phyloP scores from a whole-genome alignment of 2,329 filamentous ascomycete genomes.

The Plectosphaerella plurivora region DNA sequence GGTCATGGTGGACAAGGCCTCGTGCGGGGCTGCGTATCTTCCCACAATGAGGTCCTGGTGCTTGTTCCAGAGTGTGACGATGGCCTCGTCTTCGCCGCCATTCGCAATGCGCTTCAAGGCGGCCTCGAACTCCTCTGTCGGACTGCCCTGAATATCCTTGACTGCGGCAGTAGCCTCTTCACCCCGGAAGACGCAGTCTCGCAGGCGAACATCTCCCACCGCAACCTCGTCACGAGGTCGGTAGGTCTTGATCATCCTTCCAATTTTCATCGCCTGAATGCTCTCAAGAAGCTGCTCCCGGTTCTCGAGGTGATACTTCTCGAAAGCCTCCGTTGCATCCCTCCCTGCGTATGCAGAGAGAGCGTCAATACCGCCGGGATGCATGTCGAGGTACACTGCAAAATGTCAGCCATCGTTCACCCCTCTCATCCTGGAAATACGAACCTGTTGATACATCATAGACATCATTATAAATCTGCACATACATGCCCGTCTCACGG shows the following conservation, averaged over 20 bases:
- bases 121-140: too few species aligned
- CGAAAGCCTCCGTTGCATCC: constrained; percentile 7
- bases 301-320: constrained; percentile 1
- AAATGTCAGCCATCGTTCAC: background rate
- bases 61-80: background rate
- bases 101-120: too few species aligned
- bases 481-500: constrained; percentile 4
- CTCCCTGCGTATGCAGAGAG: constrained; percentile 4
- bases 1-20: background rate
- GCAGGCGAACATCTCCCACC: background rate
- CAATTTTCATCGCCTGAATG: constrained; percentile 3
- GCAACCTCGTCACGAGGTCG: background rate
- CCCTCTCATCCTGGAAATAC: background rate
- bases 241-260: background rate
- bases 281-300: background rate
- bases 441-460: constrained; percentile 11
- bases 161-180: too few species aligned
- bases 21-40: background rate
- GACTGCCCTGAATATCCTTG: too few species aligned
- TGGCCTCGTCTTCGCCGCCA: too few species aligned
- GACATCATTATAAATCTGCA: constrained; percentile 5
- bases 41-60: background rate
- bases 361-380: constrained; percentile 7
- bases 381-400: constrained; percentile 9
- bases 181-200: background rate